These are phyloP conservation scores for Wickerhamiella vanderwaltii DNA, from an alignment of 805 yeast species.

Conservation along the genomic window DNA sequence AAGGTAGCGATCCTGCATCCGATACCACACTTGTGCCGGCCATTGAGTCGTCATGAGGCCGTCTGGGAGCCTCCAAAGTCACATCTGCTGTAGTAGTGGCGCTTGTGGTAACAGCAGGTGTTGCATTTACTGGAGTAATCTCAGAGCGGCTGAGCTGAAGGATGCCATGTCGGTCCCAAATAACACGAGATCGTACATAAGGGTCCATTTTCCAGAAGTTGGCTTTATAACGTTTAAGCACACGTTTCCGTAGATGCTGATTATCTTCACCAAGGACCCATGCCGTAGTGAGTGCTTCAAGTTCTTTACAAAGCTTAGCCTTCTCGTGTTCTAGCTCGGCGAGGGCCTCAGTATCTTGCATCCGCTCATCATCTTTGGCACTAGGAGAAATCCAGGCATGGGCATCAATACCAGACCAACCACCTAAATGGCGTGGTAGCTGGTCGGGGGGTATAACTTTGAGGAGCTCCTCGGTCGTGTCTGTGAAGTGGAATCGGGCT, in stretches of 20 bases:
- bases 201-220: constrained; percentile 69
- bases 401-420: constrained; percentile 42
- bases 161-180: constrained; percentile 65
- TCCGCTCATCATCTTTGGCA: constrained; percentile 40
- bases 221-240: constrained; percentile 42
- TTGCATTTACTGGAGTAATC: no score
- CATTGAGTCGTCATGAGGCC: no score
- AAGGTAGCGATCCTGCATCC: no score
- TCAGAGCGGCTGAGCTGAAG: constrained; percentile 32
- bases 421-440: constrained; percentile 67
- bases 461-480: constrained; percentile 50
- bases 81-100: no score
- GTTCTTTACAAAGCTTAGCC: constrained; percentile 38
- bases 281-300: constrained; percentile 50
- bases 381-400: constrained; percentile 54
- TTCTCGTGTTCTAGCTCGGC: constrained; percentile 41
- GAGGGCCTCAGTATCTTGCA: constrained; percentile 36
- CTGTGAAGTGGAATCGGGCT: constrained; percentile 74
- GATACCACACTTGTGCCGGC: no score
- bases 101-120: no score
- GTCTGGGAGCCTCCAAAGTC: no score
- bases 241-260: constrained; percentile 34
- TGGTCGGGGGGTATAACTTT: constrained; percentile 45
- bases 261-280: constrained; percentile 50
- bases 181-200: constrained; percentile 63